Percentiles rank a stretch among this genome's conserved stretches.
Conservation (phyloP, 1,139 yeast genomes). For the Sugiyamaella sp. region DNA sequence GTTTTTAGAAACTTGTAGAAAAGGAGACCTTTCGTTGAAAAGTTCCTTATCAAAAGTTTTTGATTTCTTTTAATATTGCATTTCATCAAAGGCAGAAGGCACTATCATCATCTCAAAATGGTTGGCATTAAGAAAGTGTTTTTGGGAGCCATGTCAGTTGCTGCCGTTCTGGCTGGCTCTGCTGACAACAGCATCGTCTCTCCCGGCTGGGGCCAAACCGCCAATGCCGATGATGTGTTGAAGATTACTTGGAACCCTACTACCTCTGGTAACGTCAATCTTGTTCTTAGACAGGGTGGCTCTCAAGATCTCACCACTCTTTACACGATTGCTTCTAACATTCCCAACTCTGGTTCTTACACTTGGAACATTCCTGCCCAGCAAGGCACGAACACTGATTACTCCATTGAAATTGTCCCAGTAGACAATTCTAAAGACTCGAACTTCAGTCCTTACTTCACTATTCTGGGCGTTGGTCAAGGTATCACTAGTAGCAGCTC, state of each 20-base stretch:
- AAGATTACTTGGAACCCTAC: conserved; percentile 39
- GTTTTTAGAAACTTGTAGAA: not conserved
- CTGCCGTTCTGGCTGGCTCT: conserved; percentile 33
- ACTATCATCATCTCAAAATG: no score
- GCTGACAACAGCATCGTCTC: conserved; percentile 35
- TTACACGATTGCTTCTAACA: conserved; percentile 36
- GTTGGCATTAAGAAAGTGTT: conserved; percentile 12
- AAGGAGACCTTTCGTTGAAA: not conserved
- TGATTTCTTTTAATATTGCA: not conserved
- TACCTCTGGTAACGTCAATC: conserved; percentile 36
- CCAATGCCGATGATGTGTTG: conserved; percentile 35
- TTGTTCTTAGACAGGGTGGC: conserved; percentile 38
- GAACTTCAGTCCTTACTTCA: conserved; percentile 42
- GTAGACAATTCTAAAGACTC: conserved; percentile 28
- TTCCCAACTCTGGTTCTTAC: conserved; percentile 39
- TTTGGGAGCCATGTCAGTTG: conserved; percentile 4
- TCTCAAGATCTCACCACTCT: conserved; percentile 33
- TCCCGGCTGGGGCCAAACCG: conserved; percentile 39
- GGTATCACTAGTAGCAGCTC: conserved; percentile 35
- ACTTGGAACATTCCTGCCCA: conserved; percentile 37
- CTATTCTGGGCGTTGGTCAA: conserved; percentile 35
- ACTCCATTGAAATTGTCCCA: conserved; percentile 43
- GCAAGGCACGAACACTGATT: conserved; percentile 33
- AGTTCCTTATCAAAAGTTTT: not conserved
- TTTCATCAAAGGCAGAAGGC: not conserved